Base-by-base conservation (phyloP, 371 early-diverging fungal species). In the Mortierella sp. region DNA sequence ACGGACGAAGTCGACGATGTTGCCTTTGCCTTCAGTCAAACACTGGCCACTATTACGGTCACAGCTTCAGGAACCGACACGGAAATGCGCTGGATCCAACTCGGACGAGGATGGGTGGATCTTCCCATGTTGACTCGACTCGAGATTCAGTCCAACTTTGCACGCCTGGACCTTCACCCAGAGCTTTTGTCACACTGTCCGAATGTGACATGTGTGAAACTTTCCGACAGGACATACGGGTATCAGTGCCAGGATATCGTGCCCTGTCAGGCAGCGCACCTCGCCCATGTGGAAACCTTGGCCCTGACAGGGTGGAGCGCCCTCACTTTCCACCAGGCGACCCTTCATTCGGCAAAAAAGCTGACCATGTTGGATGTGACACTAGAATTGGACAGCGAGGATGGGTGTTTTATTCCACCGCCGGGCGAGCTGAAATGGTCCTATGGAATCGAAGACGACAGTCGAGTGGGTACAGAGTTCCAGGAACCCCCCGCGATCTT, bases 1-100 rank as follows among this genome's bases (percentile, higher is more conserved):
- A 68, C 68, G 24, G 68, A 68, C 3, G 68, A 68, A 21, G 10
- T 68, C 68, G 68, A 68, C 68, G 68, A 68, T 18, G 43, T 68
- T 8, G 68, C 68, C 24, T 68, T 68, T 41, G 68, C 68, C 10
- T 68, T 68, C 21, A 68, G 68, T 18, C 38, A 35, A 6, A 68
- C 68, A 0, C 3, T 68, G 38, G 35, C 24, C 41, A 68, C 3
- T 21, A 38, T 68, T 3, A 38, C 21, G 4, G 68, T 38, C 43
- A 68, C 3, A 8, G 24, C 24, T 38, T 24, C 24, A 7, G 43
- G 43, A 41, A 38, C 3, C 2, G 10, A 14, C 21, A 38, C 41
- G 21, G 68, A 68, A 3, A 3, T 35, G 24, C 68, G 24, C 41
- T 24, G 68, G 68, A 38, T 68, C 38, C 68, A 41, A 21, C 8